Percentiles rank a stretch among this genome's conserved stretches.
Evolutionary conservation across 177 flowering plant species (phyloP).

Genomic region (Tripterygium wilfordii): DNA sequence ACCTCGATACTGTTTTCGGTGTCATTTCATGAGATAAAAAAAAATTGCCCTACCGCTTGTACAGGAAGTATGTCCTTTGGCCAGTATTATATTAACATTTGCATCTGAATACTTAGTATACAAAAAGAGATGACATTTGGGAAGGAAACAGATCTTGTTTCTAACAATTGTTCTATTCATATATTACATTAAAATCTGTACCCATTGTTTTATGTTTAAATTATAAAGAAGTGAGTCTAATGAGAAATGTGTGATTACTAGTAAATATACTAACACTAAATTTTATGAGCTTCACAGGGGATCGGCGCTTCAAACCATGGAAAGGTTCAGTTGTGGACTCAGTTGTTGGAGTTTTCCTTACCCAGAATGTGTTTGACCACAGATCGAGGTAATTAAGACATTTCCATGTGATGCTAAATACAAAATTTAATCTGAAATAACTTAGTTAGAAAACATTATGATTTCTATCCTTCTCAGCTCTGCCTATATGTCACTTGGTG

Average conservation of each 20-base stretch:
- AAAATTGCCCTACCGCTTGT: too few relatives aligned
- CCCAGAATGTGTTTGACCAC: constrained; percentile 75
- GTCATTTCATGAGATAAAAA: too few relatives aligned
- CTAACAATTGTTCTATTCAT: too few relatives aligned
- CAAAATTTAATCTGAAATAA: neutral
- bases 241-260: neutral
- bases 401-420: neutral
- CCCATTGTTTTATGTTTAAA: constrained; percentile 59
- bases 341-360: constrained; percentile 67
- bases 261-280: constrained; percentile 8
- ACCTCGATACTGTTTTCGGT: too few relatives aligned
- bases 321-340: constrained; percentile 87
- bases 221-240: constrained; percentile 4
- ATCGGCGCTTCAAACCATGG: constrained; percentile 59
- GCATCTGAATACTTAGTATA: too few relatives aligned
- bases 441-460: neutral
- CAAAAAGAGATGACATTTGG: too few relatives aligned
- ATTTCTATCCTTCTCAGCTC: constrained; percentile 32
- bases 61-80: too few relatives aligned
- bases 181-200: too few relatives aligned
- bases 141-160: too few relatives aligned
- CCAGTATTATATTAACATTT: too few relatives aligned
- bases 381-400: constrained; percentile 55
- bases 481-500: constrained; percentile 58
- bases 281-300: constrained; percentile 65